Conservation (phyloP, 208 protist species). For the Leishmania martiniquensis region DNA sequence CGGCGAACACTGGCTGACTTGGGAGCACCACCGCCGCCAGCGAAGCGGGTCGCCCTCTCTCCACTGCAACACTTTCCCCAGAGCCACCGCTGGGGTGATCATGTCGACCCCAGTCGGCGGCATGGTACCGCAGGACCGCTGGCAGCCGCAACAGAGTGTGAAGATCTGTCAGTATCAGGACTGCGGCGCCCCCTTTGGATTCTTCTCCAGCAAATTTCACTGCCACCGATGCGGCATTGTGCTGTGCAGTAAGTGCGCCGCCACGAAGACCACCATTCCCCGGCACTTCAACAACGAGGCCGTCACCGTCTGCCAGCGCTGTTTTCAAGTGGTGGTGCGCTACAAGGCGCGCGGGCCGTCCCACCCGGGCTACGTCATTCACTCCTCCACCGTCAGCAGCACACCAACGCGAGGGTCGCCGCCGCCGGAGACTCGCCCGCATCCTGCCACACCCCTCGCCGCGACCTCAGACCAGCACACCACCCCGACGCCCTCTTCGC, state of each 20-base stretch:
- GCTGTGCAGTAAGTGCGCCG: slow-evolving; percentile 51
- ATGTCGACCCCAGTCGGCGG: slow-evolving; percentile 41
- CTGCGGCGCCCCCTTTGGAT: slow-evolving; percentile 56
- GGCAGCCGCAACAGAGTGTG: slow-evolving; percentile 40
- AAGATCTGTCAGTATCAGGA: slow-evolving; percentile 78
- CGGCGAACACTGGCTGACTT: too few relatives aligned
- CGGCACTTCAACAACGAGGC: slow-evolving; percentile 48
- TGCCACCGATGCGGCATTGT: slow-evolving; percentile 80
- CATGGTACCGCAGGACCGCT: slow-evolving; percentile 50
- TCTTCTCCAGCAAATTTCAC: slow-evolving; percentile 58
- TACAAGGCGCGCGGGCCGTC: slow-evolving; percentile 29
- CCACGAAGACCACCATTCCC: slow-evolving; percentile 31
- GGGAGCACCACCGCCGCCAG: neutral
- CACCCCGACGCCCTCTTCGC: too few relatives aligned
- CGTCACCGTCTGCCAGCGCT: slow-evolving; percentile 59
- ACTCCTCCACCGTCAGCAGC: slow-evolving; percentile 14
- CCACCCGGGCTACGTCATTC: slow-evolving; percentile 17
- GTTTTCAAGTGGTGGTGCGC: slow-evolving; percentile 41
- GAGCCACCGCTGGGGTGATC: neutral
- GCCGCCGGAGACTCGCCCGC: neutral
- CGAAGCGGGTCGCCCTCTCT: neutral
- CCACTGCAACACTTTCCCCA: too few relatives aligned
- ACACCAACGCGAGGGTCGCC: slow-evolving; percentile 6
- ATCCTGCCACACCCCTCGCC: neutral
- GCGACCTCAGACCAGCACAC: too few relatives aligned